Base-by-base conservation (phyloP, 495 filamentous ascomycete genomes). In the Daldinia childiae region DNA sequence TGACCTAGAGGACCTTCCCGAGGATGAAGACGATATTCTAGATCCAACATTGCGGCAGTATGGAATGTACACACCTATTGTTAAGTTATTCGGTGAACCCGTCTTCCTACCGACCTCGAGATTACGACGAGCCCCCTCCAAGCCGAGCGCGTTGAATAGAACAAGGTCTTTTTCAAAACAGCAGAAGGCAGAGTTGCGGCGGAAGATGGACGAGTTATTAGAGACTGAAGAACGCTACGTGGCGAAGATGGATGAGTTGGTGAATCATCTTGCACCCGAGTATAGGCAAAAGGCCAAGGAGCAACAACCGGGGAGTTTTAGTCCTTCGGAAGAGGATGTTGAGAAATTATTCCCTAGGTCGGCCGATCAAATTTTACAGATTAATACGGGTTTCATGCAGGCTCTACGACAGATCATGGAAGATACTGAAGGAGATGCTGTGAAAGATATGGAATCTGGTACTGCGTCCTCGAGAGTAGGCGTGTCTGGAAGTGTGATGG, bases 211-310 rank as follows among this genome's bases (percentile, higher is more conserved):
- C 69, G 95, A 99, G 77, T 76, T 98, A 63, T 87, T 97, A 27
- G 93, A 97, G 73, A 99, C 95, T 0, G 95, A 99, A 79, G 93
- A 95, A 74, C 89, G 92, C 73, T 99, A 98, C 79, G 93, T 98
- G 34, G 82, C 85, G 75, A 97, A 97, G 75, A 73, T 98, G 38
- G 88, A 91, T 68, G 90, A 94, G 51, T 82, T 99, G 52, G 89
- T 96, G 48, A 89, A 91, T 58, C 88, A 88, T 67, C 86, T 97
- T 17, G 86, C 87, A 21, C 86, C 88, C 58, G 92, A 95, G 58
- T 93, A 91, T 74, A 89, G 89, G 36, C 78, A 86, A 69, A 92
- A 88, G 60, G 89, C 90, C 9, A 90, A 85, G 71, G 80, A 80
- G 15, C 86, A 84, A 67, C 73, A 81, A 0, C 69, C 84, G 34